phyloP scores from a whole-genome alignment of 768 basidiomycete genomes.

The Agaricus subrufescens region DNA sequence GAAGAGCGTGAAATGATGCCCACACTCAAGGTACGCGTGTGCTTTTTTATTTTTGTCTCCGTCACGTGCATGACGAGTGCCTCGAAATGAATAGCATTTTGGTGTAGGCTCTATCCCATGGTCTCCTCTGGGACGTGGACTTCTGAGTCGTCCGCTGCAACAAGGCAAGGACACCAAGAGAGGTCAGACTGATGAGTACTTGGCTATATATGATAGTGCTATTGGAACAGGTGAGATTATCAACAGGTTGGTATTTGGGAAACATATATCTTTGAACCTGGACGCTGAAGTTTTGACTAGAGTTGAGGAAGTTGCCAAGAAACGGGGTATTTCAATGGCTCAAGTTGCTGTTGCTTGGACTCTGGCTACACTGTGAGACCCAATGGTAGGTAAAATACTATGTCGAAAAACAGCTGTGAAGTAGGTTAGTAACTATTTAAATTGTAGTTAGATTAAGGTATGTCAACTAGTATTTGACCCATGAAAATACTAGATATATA shows the following conservation, averaged over 20 bases:
- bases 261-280: not conserved
- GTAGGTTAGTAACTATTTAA: no score
- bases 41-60: not conserved
- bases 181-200: constrained; percentile 30
- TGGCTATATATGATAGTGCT: constrained; percentile 20
- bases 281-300: constrained; percentile 18
- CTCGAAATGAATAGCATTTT: constrained; percentile 28
- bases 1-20: constrained; percentile 67
- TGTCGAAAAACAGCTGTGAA: no score
- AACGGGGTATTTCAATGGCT: constrained; percentile 50
- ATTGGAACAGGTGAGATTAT: constrained; percentile 29
- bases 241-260: constrained; percentile 25
- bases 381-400: no score
- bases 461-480: no score
- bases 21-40: constrained; percentile 37
- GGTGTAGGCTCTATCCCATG: constrained; percentile 56
- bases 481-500: no score
- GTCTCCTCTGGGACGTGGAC: constrained; percentile 51
- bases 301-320: constrained; percentile 52
- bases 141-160: constrained; percentile 35
- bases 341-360: constrained; percentile 53
- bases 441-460: no score
- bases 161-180: constrained; percentile 31
- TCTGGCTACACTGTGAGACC: constrained; percentile 19
- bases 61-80: no score